Base-by-base conservation (phyloP, 768 basidiomycete species). In the Boletus rex-veris region DNA sequence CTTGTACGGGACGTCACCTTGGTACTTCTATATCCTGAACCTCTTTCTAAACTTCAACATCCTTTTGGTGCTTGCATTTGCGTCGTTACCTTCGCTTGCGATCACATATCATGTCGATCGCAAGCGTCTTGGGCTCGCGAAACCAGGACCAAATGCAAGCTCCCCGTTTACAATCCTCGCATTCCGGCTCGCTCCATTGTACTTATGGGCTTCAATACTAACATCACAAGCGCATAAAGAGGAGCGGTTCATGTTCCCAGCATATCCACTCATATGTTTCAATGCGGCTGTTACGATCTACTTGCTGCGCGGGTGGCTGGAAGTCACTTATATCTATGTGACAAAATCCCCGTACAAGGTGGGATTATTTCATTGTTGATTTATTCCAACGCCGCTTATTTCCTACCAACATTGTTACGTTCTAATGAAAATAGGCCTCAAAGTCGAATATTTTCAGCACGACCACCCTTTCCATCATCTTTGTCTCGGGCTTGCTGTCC, bases 201-300 rank as follows among this genome's bases (percentile, higher is more conserved):
- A 98, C 72, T 59, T 98, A n/a, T 98, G 97, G 96, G 63, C 86
- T 43, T 80, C 71, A 1, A 86, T 97, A 57, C 73, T 99, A 59
- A 84, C 83, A 5, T 60, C 77, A 3, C 96, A 98, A 72, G 75
- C 88, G 2, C 97, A 99, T 73, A 99, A 99, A 73, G 97, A 99
- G 71, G 97, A 99, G 67, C 80, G 97, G n/a, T 99, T 99, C 75
- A 89, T 98, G 85, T 98, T 86, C 71, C 96, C 97, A 1, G 87
- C 83, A 3, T 98, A 96, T 68, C 90, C 92, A 2, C 70, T 98
- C 31, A 71, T 98, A 44, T 92, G 92, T 65, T 92, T 98, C 74
- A 98, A 98, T 65, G 96, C 94, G 1, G 91, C 92, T 5, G 85
- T 94, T n/a, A 78, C 86, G 12, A 58, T 96, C 11, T 98, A 90